These are phyloP conservation scores for Coemansia guatemalensis DNA, from an alignment of 192 early-diverging fungal species.

Conservation along the genomic window DNA sequence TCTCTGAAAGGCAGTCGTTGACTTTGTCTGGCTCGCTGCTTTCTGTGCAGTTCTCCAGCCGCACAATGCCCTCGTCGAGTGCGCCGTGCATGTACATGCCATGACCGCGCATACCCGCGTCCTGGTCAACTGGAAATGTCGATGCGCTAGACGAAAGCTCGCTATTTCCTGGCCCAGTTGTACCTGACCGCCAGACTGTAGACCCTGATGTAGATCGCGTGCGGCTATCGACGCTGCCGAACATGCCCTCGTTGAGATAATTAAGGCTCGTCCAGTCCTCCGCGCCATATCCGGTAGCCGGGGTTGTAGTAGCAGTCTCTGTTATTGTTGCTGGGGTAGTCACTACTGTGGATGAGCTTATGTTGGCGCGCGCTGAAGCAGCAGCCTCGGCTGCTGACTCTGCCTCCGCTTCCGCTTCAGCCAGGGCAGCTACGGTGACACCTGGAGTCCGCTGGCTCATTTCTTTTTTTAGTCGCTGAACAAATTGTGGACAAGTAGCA, in stretches of 20 bases:
- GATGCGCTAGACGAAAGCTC: conserved; percentile 12
- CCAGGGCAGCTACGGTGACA: conserved; percentile 4
- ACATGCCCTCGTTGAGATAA: conserved; percentile 38
- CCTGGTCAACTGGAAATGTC: conserved; percentile 8
- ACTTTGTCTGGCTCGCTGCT: conserved; percentile 41
- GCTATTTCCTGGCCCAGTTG: neutral
- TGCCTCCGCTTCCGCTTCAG: conserved; percentile 11
- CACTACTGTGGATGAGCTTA: neutral
- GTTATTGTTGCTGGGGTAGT: conserved; percentile 7
- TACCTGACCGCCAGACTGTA: conserved; percentile 20
- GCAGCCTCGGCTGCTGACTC: conserved; percentile 15
- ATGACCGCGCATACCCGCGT: neutral
- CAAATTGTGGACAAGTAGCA: neutral
- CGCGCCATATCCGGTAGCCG: conserved; percentile 15
- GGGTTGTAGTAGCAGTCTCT: conserved; percentile 11
- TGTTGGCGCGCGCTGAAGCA: neutral
- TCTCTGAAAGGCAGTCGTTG: conserved; percentile 36
- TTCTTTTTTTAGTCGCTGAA: neutral
- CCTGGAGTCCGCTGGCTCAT: conserved; percentile 15
- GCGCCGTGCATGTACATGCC: conserved; percentile 3
- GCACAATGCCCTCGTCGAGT: conserved; percentile 7
- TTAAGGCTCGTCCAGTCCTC: conserved; percentile 29
- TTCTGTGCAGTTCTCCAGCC: conserved; percentile 36
- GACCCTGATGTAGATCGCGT: conserved; percentile 44
- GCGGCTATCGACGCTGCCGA: conserved; percentile 48